These are phyloP conservation scores for Colletotrichum magnum DNA, from an alignment of 2,329 filamentous ascomycete species.

Conservation along the genomic window DNA sequence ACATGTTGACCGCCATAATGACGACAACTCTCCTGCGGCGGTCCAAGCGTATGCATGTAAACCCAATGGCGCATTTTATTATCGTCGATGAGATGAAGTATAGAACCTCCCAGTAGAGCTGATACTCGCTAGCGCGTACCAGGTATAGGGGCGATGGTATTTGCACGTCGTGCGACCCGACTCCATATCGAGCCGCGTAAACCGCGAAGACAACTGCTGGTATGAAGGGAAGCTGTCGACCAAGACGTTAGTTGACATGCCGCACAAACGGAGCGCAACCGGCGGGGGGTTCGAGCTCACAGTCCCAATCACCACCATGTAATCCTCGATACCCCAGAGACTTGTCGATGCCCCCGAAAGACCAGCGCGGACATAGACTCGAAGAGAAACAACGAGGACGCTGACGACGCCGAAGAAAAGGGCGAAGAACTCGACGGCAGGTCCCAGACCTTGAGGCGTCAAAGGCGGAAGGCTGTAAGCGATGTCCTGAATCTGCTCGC, in stretches of 20 bases:
- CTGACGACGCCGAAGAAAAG: slow-evolving; percentile 17
- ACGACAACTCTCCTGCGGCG: slow-evolving; percentile 26
- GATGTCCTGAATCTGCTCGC: slow-evolving; percentile 13
- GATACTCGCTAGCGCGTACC: slow-evolving; percentile 23
- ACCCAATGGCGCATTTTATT: slow-evolving; percentile 44
- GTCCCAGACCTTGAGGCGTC: slow-evolving; percentile 11
- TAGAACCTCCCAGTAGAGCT: slow-evolving; percentile 27
- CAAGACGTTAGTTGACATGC: not conserved
- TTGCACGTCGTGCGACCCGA: slow-evolving; percentile 20
- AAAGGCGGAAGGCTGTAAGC: slow-evolving; percentile 18
- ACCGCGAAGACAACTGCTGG: slow-evolving; percentile 26
- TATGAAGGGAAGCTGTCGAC: slow-evolving; percentile 1
- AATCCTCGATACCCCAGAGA: slow-evolving; percentile 18
- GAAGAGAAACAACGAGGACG: slow-evolving; percentile 13
- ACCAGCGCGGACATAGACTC: slow-evolving; percentile 21
- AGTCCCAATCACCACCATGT: not conserved
- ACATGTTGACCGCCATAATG: slow-evolving; percentile 41
- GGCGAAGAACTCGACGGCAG: slow-evolving; percentile 10
- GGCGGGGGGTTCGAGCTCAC: not conserved
- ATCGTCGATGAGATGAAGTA: slow-evolving; percentile 44
- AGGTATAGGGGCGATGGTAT: slow-evolving; percentile 20
- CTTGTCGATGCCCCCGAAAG: slow-evolving; percentile 19
- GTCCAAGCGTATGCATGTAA: slow-evolving; percentile 42
- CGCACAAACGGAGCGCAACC: not conserved
- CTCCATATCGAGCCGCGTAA: slow-evolving; percentile 10